Percentiles rank a stretch among this genome's conserved stretches.
These are phyloP conservation scores for Thelephora ganbajun DNA, from an alignment of 768 basidiomycete genomes.

Conservation along the genomic window DNA sequence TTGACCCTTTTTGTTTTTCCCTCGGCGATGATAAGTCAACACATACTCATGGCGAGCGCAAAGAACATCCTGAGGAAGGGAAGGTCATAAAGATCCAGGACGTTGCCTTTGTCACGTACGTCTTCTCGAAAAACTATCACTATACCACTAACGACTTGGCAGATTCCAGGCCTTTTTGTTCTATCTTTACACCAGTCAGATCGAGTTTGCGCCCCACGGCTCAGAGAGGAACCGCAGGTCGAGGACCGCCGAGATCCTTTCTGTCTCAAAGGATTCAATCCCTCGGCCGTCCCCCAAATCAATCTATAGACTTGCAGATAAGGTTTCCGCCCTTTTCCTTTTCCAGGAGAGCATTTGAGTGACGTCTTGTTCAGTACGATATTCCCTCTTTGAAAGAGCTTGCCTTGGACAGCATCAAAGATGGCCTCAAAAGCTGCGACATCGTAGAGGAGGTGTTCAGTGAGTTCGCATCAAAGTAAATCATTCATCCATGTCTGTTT, in stretches of 20 bases:
- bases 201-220: constrained; percentile 2
- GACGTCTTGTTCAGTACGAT: not conserved
- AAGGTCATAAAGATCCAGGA: not conserved
- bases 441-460: not conserved
- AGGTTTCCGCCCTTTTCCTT: not conserved
- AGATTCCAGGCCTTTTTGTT: constrained; percentile 2
- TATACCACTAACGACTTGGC: not conserved
- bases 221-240: not conserved
- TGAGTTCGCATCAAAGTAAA: not conserved
- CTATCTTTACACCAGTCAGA: constrained; percentile 3
- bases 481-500: too few species aligned
- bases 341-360: not conserved
- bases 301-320: constrained; percentile 3
- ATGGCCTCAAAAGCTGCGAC: not conserved
- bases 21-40: too few species aligned
- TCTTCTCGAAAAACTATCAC: too few species aligned
- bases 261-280: not conserved
- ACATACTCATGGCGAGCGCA: too few species aligned
- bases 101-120: too few species aligned
- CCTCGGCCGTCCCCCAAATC: constrained; percentile 2
- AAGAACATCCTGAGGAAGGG: too few species aligned
- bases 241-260: not conserved
- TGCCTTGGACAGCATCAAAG: not conserved
- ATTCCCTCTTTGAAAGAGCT: not conserved
- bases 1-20: too few species aligned